Percentiles rank a stretch among this genome's conserved stretches.
phyloP scores from a whole-genome alignment of 1,284 basidiomycete species.

The Cutaneotrichosporon sp. region DNA sequence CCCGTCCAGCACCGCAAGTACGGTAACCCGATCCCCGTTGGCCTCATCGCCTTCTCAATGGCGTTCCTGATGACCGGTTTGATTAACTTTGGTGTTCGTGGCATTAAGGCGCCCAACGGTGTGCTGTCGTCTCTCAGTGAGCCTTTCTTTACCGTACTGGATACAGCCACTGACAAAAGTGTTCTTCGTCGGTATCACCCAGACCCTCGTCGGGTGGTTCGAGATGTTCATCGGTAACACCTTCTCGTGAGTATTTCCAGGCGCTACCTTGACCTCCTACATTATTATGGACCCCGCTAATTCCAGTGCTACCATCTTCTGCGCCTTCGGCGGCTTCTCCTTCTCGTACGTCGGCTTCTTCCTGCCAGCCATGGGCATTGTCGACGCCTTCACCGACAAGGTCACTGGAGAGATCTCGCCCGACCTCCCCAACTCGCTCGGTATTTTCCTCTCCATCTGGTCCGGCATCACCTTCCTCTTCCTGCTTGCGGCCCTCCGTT shows the following conservation, averaged over 20 bases:
- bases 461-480: conserved; percentile 23
- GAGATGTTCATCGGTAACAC: conserved; percentile 32
- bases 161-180: conserved; percentile 6
- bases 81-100: conserved; percentile 17
- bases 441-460: conserved; percentile 23
- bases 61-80: conserved; percentile 24
- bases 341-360: conserved; percentile 21
- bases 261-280: not conserved
- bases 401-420: conserved; percentile 23
- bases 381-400: conserved; percentile 18
- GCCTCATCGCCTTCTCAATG: conserved; percentile 21
- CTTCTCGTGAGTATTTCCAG: conserved; percentile 13
- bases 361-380: conserved; percentile 16
- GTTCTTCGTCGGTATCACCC: conserved; percentile 26
- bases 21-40: conserved; percentile 28
- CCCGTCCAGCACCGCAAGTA: conserved; percentile 29
- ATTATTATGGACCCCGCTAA: not conserved
- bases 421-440: conserved; percentile 21
- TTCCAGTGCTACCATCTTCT: conserved; percentile 23
- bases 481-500: conserved; percentile 24
- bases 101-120: conserved; percentile 15
- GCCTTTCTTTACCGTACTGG: not conserved
- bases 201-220: conserved; percentile 27
- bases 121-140: conserved; percentile 20
- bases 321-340: conserved; percentile 24